Conservation (phyloP, 495 filamentous ascomycete genomes). For the Aspergillus heteromorphus region DNA sequence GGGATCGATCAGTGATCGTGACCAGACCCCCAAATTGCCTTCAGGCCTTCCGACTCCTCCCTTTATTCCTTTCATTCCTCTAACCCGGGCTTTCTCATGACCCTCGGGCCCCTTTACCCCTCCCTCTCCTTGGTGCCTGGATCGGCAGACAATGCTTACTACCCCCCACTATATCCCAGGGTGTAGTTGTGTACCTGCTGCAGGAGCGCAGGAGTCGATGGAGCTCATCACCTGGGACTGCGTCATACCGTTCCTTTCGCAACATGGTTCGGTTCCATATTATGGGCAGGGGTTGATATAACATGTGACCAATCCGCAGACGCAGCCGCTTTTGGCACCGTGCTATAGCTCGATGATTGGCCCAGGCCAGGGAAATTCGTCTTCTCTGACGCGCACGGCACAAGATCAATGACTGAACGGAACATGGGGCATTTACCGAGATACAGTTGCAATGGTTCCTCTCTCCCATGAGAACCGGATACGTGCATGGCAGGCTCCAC, state of each 20-base stretch:
- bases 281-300: constrained; percentile 1
- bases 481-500: constrained; percentile 9
- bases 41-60: background rate
- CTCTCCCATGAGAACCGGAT: background rate
- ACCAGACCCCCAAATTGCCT: too few relatives aligned
- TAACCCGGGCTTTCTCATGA: too few relatives aligned
- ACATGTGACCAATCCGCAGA: constrained; percentile 13
- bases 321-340: background rate
- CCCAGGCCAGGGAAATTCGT: background rate
- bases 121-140: background rate
- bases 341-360: constrained; percentile 7
- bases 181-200: background rate
- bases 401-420: constrained; percentile 8
- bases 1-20: too few relatives aligned
- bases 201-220: background rate
- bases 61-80: background rate
- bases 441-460: background rate
- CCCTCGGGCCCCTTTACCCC: background rate
- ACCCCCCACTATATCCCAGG: background rate
- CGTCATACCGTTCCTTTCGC: constrained; percentile 1
- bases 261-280: constrained; percentile 15
- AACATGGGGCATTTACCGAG: constrained; percentile 13
- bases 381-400: background rate
- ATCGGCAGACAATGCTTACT: background rate
- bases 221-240: constrained; percentile 4